Conservation (phyloP, 1,139 yeast species). For the Arxiozyma slooffiae region DNA sequence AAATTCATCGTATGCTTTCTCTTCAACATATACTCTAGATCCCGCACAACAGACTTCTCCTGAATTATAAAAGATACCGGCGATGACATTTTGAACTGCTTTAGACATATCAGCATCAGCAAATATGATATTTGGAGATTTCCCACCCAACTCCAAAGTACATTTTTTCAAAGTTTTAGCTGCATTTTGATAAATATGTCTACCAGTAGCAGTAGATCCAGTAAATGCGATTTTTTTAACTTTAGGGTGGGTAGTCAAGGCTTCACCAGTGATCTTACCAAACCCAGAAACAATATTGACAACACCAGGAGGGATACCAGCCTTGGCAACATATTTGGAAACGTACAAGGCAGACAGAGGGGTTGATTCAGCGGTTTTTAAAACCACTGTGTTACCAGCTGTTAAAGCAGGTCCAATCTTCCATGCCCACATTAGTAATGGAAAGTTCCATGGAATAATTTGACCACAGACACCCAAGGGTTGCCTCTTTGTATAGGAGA, state of each 20-base stretch:
- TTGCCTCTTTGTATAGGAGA: constrained; percentile 43
- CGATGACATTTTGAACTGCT: constrained; percentile 40
- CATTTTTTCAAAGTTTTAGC: constrained; percentile 53
- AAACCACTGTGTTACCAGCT: constrained; percentile 70
- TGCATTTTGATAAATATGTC: constrained; percentile 61
- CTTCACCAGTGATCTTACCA: constrained; percentile 54
- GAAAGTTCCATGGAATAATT: constrained; percentile 86
- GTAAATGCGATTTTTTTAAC: constrained; percentile 75
- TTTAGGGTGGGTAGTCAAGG: constrained; percentile 49
- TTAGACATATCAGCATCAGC: constrained; percentile 45
- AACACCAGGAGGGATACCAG: constrained; percentile 77
- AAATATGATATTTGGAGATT: constrained; percentile 54
- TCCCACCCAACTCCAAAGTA: constrained; percentile 62
- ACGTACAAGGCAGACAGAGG: constrained; percentile 68
- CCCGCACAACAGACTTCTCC: constrained; percentile 70
- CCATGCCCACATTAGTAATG: constrained; percentile 70
- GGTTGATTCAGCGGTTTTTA: constrained; percentile 76
- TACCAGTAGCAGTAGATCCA: constrained; percentile 79
- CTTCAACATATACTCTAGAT: constrained; percentile 56
- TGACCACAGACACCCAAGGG: constrained; percentile 76
- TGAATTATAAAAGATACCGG: constrained; percentile 50
- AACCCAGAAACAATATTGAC: constrained; percentile 63
- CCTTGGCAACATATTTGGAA: constrained; percentile 51
- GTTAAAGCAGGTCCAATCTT: constrained; percentile 76
- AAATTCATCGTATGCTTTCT: constrained; percentile 48